Evolutionary conservation across 2,329 filamentous ascomycete genomes (phyloP).

Genomic region (Stagonosporopsis vannaccii): DNA sequence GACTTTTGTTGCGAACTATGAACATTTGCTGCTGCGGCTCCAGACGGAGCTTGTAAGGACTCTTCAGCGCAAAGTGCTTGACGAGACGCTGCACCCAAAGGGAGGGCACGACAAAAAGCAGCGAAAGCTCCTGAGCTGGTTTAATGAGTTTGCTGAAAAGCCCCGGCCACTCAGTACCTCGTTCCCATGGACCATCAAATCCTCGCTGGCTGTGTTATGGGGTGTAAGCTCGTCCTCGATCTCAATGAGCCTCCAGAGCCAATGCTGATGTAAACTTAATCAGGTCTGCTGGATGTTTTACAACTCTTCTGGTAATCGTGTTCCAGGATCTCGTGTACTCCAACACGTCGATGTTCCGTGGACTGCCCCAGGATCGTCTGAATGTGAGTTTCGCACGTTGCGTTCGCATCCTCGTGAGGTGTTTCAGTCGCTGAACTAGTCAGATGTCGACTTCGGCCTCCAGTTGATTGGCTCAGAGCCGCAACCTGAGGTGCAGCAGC

Average conservation of each 20-base stretch:
- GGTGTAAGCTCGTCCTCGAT: constrained; percentile 32
- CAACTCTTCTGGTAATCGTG: constrained; percentile 26
- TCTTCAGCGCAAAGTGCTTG: constrained; percentile 37
- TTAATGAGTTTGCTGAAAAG: constrained; percentile 52
- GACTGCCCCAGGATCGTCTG: constrained; percentile 38
- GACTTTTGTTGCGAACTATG: constrained; percentile 52
- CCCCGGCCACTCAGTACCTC: constrained; percentile 49
- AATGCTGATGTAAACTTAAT: constrained; percentile 3
- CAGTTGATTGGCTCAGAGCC: constrained; percentile 37
- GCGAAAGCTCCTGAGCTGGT: constrained; percentile 47
- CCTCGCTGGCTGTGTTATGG: constrained; percentile 54
- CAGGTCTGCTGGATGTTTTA: constrained; percentile 53
- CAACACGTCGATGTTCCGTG: constrained; percentile 37
- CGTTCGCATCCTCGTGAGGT: constrained; percentile 17
- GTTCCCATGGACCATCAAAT: constrained; percentile 55
- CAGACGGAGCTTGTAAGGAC: constrained; percentile 45
- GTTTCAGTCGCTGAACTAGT: constrained; percentile 40
- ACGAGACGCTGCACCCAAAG: constrained; percentile 31
- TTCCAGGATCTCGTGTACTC: constrained; percentile 36
- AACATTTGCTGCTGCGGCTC: constrained; percentile 52
- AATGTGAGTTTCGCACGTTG: constrained; percentile 43
- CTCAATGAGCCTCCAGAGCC: not conserved
- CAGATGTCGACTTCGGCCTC: constrained; percentile 44
- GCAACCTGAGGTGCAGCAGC: constrained; percentile 40
- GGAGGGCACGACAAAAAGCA: constrained; percentile 44